Evolutionary conservation across 2,329 filamentous ascomycete genomes (phyloP), one percentile per base, ranked within the genome.

Genomic region (Diaporthe australafricana): DNA sequence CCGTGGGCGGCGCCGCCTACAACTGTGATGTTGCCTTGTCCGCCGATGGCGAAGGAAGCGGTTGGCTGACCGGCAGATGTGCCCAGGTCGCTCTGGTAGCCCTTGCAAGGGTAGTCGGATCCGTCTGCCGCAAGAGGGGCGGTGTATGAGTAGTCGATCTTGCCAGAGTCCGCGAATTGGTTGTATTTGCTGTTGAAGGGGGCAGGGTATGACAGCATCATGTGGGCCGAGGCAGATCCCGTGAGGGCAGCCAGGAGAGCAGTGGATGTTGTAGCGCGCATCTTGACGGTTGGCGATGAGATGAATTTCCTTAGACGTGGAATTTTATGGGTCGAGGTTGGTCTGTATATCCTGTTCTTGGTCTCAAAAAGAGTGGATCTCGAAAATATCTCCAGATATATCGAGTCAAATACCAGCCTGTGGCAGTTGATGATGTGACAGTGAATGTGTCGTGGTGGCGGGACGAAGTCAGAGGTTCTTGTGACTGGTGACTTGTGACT

Each of bases 41-140:
- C 81, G 42, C 93, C 93, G 7, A 91, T 87, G 5, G 83, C 79
- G 80, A 92, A 95, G 30, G 85, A 89, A 45, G 88, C 89, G 25
- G 90, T 88, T 5, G 89, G 81, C 22, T 83, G 80, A 74, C 89
- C 89, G 57, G 82, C 81, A 5, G 81, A 52, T 32, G 85, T 86
- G 76, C 86, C 87, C 27, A 89, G 75, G 65, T 87, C 82, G 62
- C 78, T 80, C 63, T 87, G 84, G 79, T 85, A 85, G 75, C 91
- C 91, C 84, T 95, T 95, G 88, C 94, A 96, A 6, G 93, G 92
- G 80, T 90, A 96, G 81, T 95, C 87, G 70, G 86, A 85, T 25
- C 92, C 92, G 74, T 86, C 84, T 16, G 84, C 78, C 2, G 82
- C 79, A 60, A 96, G 86, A 4, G 94, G 94, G 22, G 87, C 86